A percentile compares a stretch with the other conserved stretches of the same genome.
Evolutionary conservation across 306 rosid genomes (phyloP).

Genomic region (Sicyos baderoa): DNA sequence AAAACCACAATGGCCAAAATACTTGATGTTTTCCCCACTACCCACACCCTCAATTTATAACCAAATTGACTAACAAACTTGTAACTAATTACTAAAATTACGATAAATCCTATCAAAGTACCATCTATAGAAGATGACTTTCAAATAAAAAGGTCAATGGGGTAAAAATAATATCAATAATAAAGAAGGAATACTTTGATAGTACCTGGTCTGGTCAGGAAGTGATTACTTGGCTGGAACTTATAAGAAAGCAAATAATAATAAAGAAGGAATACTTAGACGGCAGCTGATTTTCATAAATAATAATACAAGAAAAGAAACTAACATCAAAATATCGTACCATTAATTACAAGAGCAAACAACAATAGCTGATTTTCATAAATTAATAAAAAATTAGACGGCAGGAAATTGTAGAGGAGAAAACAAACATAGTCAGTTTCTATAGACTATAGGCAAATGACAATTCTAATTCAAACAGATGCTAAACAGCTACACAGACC

Average conservation of each 20-base stretch:
- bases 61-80: too few relatives aligned
- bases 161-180: background rate
- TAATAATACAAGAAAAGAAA: background rate
- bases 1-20: too few relatives aligned
- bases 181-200: background rate
- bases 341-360: constrained; percentile 7
- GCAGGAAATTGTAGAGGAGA: background rate
- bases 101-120: too few relatives aligned
- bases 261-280: too few relatives aligned
- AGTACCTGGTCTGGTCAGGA: constrained; percentile 1
- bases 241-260: background rate
- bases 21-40: too few relatives aligned
- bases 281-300: too few relatives aligned
- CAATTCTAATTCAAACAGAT: background rate
- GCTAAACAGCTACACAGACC: background rate
- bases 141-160: background rate
- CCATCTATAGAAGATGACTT: background rate
- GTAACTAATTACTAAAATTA: too few relatives aligned
- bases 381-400: background rate
- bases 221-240: background rate
- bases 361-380: background rate
- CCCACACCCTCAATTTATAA: too few relatives aligned
- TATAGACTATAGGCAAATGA: background rate
- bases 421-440: background rate
- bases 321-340: too few relatives aligned